Base-by-base conservation (phyloP, 306 rosid genomes). In the Dalbergia cultrata region DNA sequence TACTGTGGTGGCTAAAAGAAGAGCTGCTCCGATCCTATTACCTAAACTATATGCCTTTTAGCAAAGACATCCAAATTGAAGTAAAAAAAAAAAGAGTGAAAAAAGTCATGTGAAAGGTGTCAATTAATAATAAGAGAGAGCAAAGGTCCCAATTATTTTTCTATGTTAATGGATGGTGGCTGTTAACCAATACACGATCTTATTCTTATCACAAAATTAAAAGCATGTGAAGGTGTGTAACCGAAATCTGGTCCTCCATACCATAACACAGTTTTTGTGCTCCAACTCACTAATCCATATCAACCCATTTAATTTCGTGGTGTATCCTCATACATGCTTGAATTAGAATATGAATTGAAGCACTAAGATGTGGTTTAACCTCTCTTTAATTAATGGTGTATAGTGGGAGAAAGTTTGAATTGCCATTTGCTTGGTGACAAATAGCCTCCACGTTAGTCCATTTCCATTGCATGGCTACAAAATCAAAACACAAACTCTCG, bases 281-380 rank as follows among this genome's bases (percentile, higher is more conserved):
- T 85, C 93, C 92, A 85, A 82, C 80, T 91, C 89, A 87, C 47
- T 34, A 79, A 65, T 75, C 86, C 87, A 81, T 65, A 70, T 22
- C 67, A 68, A 72, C 58, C 53, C 43, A 18, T 60, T 21, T 21
- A 21, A 21, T 21, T 70, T 45, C 0, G n/a, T 59, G 7, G 73
- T 58, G 71, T 67, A 59, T 60, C 70, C 22, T 21, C 22, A 9
- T 47, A 14, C 21, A 61, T 10, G 54, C 33, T 16, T 58, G 1
- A n/a, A 58, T 61, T 81, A 72, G 54, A 49, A 49, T 56, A 72
- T 70, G 63, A 50, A 54, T 69, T 62, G 41, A 75, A 64, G 64
- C 84, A 84, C 82, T 84, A 69, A 65, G 26, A 13, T 13, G 7
- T 61, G 4, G 17, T 5, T 39, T 76, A 61, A 61, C 17, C 17